Evolutionary conservation across 2,329 filamentous ascomycete genomes (phyloP).

Genomic region (Lasiodiplodia citricola): DNA sequence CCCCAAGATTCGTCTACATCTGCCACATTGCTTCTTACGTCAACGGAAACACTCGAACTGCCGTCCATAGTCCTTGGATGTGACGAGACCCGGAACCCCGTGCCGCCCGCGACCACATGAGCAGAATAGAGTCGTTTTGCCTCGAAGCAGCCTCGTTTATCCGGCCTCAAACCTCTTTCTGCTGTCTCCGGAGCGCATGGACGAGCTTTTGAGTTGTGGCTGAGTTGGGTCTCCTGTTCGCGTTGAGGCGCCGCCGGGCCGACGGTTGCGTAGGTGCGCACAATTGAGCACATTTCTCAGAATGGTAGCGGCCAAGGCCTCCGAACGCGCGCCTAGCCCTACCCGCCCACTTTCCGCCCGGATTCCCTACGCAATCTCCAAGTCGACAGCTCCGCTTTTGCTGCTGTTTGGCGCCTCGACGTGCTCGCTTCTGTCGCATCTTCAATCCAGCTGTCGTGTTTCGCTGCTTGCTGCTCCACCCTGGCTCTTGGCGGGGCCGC

Average conservation of each 20-base stretch:
- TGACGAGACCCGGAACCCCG: background rate
- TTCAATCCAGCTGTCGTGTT: slow-evolving; percentile 15
- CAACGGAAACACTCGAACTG: background rate
- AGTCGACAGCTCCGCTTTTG: slow-evolving; percentile 11
- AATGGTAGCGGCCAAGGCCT: slow-evolving; percentile 17
- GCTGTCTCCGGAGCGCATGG: background rate
- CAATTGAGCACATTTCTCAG: slow-evolving; percentile 25
- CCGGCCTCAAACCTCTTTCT: background rate
- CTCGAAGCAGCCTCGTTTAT: background rate
- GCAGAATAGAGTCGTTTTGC: slow-evolving; percentile 5
- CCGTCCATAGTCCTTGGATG: background rate
- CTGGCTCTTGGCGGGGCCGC: slow-evolving; percentile 7
- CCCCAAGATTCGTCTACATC: background rate
- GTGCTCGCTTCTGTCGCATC: slow-evolving; percentile 8
- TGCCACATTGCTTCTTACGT: background rate
- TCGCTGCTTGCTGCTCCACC: slow-evolving; percentile 1
- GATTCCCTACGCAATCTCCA: slow-evolving; percentile 21
- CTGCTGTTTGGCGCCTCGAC: slow-evolving; percentile 8
- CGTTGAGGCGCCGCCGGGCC: slow-evolving; percentile 6
- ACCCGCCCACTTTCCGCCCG: slow-evolving; percentile 7
- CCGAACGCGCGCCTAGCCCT: slow-evolving; percentile 1
- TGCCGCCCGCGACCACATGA: background rate
- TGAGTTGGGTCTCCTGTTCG: background rate
- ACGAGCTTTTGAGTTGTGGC: no score
- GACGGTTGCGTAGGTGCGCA: slow-evolving; percentile 17